A percentile compares a stretch with the other conserved stretches of the same genome.
Evolutionary conservation across 2,329 filamentous ascomycete species (phyloP).

Genomic region (Colletotrichum ledebouriae): DNA sequence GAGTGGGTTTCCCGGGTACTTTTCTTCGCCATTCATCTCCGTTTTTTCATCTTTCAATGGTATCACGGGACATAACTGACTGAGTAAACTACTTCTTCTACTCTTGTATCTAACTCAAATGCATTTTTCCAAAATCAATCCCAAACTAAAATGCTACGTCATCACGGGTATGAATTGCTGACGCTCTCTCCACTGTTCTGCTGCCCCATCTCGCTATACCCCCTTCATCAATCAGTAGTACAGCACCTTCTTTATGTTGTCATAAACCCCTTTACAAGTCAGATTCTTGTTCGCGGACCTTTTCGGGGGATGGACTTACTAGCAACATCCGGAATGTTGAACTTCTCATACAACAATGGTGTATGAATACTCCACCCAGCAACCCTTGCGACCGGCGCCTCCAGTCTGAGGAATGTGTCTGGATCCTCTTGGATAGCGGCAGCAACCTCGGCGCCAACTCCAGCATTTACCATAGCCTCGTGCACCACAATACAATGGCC

Average conservation of each 20-base stretch:
- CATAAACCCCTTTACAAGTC: slow-evolving; percentile 72
- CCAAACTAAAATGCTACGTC: neutral
- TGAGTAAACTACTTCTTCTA: no score
- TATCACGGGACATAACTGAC: neutral
- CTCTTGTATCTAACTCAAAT: no score
- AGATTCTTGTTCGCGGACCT: slow-evolving; percentile 42
- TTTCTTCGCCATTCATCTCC: neutral
- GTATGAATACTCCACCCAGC: slow-evolving; percentile 92
- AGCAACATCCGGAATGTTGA: slow-evolving; percentile 86
- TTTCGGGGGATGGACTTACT: slow-evolving; percentile 69
- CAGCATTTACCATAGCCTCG: slow-evolving; percentile 91
- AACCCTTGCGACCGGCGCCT: slow-evolving; percentile 87
- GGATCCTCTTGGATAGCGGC: slow-evolving; percentile 86
- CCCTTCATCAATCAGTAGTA: slow-evolving; percentile 64
- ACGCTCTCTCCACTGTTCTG: neutral
- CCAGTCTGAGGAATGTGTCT: slow-evolving; percentile 82
- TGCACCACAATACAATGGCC: slow-evolving; percentile 90
- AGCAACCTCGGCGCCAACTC: slow-evolving; percentile 89
- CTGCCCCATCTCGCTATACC: neutral
- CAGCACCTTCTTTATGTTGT: slow-evolving; percentile 75
- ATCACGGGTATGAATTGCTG: slow-evolving; percentile 32
- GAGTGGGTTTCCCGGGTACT: neutral
- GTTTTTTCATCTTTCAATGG: neutral
- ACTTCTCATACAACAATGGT: slow-evolving; percentile 82
- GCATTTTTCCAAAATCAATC: no score